These are phyloP conservation scores for Huntiella savannae DNA, from an alignment of 2,329 filamentous ascomycete species.

Conservation along the genomic window DNA sequence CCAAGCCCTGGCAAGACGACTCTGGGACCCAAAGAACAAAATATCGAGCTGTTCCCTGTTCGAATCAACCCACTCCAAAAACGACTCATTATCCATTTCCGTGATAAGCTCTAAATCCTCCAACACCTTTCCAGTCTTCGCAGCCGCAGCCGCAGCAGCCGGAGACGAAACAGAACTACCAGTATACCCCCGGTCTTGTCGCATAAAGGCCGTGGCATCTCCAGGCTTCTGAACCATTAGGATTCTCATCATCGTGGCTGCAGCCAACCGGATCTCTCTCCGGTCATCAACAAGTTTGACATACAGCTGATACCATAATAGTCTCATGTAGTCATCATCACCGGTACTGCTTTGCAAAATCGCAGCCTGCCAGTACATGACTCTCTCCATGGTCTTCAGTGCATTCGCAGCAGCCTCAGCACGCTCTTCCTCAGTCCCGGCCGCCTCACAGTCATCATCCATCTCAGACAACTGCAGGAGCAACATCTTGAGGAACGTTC, in stretches of 20 bases:
- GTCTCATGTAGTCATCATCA: conserved; percentile 63
- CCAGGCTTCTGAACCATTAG: conserved; percentile 83
- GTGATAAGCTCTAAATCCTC: conserved; percentile 68
- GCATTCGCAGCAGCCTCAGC: background rate
- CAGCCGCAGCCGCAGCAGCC: background rate
- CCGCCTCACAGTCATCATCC: conserved; percentile 36
- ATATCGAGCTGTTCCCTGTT: conserved; percentile 60
- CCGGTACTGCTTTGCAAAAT: conserved; percentile 59
- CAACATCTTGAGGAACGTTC: conserved; percentile 59
- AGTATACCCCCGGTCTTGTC: conserved; percentile 34
- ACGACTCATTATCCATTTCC: conserved; percentile 74
- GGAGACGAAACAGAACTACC: background rate
- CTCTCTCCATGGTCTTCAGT: conserved; percentile 41
- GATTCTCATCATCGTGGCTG: conserved; percentile 76
- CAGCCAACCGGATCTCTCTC: conserved; percentile 48
- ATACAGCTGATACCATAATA: conserved; percentile 88
- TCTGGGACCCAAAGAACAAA: conserved; percentile 52
- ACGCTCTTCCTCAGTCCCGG: conserved; percentile 34
- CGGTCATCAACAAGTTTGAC: conserved; percentile 61
- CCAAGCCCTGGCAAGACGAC: conserved; percentile 56
- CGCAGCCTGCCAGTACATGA: conserved; percentile 91
- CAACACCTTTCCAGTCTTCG: conserved; percentile 3
- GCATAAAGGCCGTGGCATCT: conserved; percentile 57
- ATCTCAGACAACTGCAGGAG: conserved; percentile 70
- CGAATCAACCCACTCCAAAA: conserved; percentile 73